These are phyloP conservation scores for Hypericum androsaemum DNA, from an alignment of 345 rosid species.

Conservation along the genomic window DNA sequence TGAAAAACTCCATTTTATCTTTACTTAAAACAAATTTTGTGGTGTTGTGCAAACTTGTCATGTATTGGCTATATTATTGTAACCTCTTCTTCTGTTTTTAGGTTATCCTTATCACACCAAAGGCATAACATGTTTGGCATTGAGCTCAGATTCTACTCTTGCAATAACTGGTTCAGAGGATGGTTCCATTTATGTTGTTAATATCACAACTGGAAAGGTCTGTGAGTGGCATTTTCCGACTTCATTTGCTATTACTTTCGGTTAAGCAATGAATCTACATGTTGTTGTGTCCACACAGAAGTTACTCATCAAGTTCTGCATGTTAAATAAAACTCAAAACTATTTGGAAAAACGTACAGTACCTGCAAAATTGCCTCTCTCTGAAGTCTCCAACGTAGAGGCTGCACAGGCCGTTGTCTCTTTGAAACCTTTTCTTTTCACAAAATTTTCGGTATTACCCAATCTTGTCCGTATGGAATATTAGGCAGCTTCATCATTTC, in stretches of 20 bases:
- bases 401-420: too few relatives aligned
- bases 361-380: too few relatives aligned
- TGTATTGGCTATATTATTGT: constrained; percentile 4
- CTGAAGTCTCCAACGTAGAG: too few relatives aligned
- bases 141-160: constrained; percentile 67
- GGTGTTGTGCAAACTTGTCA: background rate
- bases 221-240: background rate
- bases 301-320: background rate
- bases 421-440: too few relatives aligned
- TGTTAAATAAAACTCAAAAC: too few relatives aligned
- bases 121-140: constrained; percentile 66
- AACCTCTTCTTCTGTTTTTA: constrained; percentile 15
- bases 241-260: background rate
- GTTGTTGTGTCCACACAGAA: background rate
- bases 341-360: too few relatives aligned
- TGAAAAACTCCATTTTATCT: background rate
- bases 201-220: constrained; percentile 75
- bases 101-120: constrained; percentile 86
- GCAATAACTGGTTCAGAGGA: constrained; percentile 81
- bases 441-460: too few relatives aligned
- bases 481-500: too few relatives aligned
- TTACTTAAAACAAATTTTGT: background rate
- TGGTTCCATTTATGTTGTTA: constrained; percentile 67
- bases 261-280: background rate
- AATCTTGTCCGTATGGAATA: too few relatives aligned